Evolutionary conservation across 2,329 filamentous ascomycete genomes (phyloP).

Genomic region (Talaromyces sp.): DNA sequence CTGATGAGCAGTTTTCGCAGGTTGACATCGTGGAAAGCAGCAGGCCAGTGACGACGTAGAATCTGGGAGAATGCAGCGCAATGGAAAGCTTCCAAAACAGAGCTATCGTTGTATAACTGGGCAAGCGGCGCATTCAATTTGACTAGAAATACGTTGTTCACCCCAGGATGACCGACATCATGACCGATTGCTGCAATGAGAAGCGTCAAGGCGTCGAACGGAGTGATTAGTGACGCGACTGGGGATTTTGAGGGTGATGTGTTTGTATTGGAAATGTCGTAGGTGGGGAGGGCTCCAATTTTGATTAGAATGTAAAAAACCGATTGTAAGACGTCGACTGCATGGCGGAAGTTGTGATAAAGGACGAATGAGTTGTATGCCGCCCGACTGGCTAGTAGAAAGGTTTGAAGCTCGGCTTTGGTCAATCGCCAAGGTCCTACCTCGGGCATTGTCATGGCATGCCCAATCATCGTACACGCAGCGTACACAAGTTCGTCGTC

Average conservation of each 20-base stretch:
- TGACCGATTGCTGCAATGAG: slow-evolving; percentile 96
- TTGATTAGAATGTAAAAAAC: slow-evolving; percentile 84
- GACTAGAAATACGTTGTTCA: slow-evolving; percentile 95
- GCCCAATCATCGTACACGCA: slow-evolving; percentile 82
- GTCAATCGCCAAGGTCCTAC: slow-evolving; percentile 76
- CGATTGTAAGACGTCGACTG: slow-evolving; percentile 91
- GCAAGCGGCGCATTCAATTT: slow-evolving; percentile 88
- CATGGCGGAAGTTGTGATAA: slow-evolving; percentile 98
- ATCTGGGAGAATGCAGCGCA: slow-evolving; percentile 97
- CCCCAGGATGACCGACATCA: slow-evolving; percentile 93
- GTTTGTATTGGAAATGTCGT: slow-evolving; percentile 41
- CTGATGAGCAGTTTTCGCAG: slow-evolving; percentile 93
- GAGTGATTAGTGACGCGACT: slow-evolving; percentile 71
- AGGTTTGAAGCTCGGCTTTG: slow-evolving; percentile 74
- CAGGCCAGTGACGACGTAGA: slow-evolving; percentile 84
- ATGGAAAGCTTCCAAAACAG: slow-evolving; percentile 94
- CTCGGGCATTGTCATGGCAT: slow-evolving; percentile 77
- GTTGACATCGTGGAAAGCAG: slow-evolving; percentile 69
- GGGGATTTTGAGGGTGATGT: slow-evolving; percentile 50
- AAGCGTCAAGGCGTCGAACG: slow-evolving; percentile 83
- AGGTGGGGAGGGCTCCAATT: slow-evolving; percentile 70
- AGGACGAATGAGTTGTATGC: slow-evolving; percentile 97
- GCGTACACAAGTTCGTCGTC: slow-evolving; percentile 88
- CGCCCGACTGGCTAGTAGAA: slow-evolving; percentile 79
- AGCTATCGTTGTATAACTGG: slow-evolving; percentile 94